Base-by-base conservation (phyloP, 805 yeast genomes). In the Peterozyma xylosa region DNA sequence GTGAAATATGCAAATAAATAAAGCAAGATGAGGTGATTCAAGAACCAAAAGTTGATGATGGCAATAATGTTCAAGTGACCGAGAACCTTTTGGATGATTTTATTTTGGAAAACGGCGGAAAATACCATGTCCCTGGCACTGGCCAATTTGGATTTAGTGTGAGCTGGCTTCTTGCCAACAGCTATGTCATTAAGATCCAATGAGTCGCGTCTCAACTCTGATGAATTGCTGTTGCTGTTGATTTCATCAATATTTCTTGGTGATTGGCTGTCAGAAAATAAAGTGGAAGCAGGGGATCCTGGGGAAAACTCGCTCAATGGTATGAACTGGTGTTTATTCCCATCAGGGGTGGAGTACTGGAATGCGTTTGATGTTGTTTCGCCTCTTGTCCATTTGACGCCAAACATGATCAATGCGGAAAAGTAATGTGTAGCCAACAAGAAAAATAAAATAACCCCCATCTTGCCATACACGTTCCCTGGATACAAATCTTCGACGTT, bases 401-500 rank as follows among this genome's bases (percentile, higher is more conserved):
- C 71, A 10, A 67, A 60, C 39, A 68, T 62, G 32, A 83, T 54
- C 6, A 80, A 51, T 0, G 88, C 81, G 14, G 77, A 56, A 11
- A 67, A 48, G 55, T 73, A 76, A 50, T 86, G 96, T 2, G 67
- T 61, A 2, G 72, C 45, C 2, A 80, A 60, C 10, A 78, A 59
- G 41, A 81, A 57, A 10, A 82, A 61, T 46, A 88, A 62, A 10
- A 85, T 73, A 56, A 74, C 66, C 18, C 84, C 73, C 78, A 86
- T 78, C 53, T 71, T 74, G 11, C 76, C 64, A 61, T 89, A 89
- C 1, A 84, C 82, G 57, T 86, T 86, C 35, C 73, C 69, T 1
- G 96, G 96, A 58, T 87, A 91, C 53, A 87, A 66, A 44, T 73
- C 69, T 0, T 86, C 83, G 18, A 80, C 81, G 14, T 82, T 67